Percentiles rank a stretch among this genome's conserved stretches.
phyloP scores from a whole-genome alignment of 1,284 basidiomycete species.

The Trichosporon faecale region DNA sequence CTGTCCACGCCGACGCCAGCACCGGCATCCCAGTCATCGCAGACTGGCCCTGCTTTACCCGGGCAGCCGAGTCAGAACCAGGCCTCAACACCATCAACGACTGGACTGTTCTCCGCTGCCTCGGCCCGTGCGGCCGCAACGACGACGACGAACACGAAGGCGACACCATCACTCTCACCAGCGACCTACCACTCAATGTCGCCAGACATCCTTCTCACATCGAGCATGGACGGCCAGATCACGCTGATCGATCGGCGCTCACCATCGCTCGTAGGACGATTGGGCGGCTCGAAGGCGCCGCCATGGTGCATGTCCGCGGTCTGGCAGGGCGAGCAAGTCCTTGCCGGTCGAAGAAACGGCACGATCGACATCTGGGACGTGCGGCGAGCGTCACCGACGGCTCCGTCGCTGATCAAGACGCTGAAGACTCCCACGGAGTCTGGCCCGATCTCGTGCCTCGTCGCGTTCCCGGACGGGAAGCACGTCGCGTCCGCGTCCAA shows the following conservation, averaged over 20 bases:
- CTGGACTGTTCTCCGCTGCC: neutral
- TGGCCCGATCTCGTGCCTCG: slow-evolving; percentile 85
- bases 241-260: slow-evolving; percentile 77
- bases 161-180: slow-evolving; percentile 57
- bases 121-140: slow-evolving; percentile 20
- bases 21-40: slow-evolving; percentile 21
- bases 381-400: slow-evolving; percentile 60
- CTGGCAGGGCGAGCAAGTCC: slow-evolving; percentile 60
- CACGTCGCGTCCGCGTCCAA: slow-evolving; percentile 88
- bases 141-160: slow-evolving; percentile 11
- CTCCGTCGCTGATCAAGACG: slow-evolving; percentile 71
- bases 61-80: neutral
- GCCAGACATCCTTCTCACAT: slow-evolving; percentile 80
- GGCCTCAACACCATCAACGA: neutral
- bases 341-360: slow-evolving; percentile 86
- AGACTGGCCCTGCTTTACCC: slow-evolving; percentile 18
- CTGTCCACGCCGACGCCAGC: slow-evolving; percentile 18
- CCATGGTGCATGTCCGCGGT: slow-evolving; percentile 86
- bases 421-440: slow-evolving; percentile 82
- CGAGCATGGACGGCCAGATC: slow-evolving; percentile 87
- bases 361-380: slow-evolving; percentile 94
- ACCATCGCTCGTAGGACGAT: slow-evolving; percentile 66
- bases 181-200: slow-evolving; percentile 66
- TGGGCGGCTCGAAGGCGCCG: slow-evolving; percentile 82
- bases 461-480: slow-evolving; percentile 81